Evolutionary conservation across 2,329 filamentous ascomycete species (phyloP).

Genomic region (Trichoderma pleuroti): DNA sequence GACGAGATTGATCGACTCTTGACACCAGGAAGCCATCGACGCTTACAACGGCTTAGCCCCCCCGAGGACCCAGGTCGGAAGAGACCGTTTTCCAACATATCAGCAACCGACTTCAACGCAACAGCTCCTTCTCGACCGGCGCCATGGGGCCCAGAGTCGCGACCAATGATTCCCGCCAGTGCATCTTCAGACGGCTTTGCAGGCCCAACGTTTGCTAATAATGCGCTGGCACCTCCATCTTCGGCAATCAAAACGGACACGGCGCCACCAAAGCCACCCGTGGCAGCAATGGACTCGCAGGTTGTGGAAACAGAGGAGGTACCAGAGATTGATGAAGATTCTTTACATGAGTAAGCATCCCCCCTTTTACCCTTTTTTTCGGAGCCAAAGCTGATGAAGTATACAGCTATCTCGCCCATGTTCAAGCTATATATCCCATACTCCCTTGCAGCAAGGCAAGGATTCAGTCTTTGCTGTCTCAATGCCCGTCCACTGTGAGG

Average conservation of each 20-base stretch:
- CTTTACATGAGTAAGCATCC: conserved; percentile 44
- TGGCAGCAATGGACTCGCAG: conserved; percentile 34
- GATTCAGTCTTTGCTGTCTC: conserved; percentile 54
- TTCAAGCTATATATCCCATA: conserved; percentile 66
- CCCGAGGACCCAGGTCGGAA: conserved; percentile 38
- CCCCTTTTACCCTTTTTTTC: background rate
- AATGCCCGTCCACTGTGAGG: conserved; percentile 54
- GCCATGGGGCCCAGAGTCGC: conserved; percentile 47
- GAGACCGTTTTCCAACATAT: conserved; percentile 48
- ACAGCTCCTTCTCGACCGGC: conserved; percentile 42
- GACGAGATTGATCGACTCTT: conserved; percentile 46
- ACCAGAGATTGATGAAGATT: conserved; percentile 41
- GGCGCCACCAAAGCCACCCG: conserved; percentile 36
- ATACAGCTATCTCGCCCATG: conserved; percentile 57
- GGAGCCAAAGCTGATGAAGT: background rate
- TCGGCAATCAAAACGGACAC: conserved; percentile 38
- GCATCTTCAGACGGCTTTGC: conserved; percentile 33
- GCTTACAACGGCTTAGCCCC: conserved; percentile 28
- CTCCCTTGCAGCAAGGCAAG: conserved; percentile 55
- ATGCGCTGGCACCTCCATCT: conserved; percentile 46
- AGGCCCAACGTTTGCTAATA: conserved; percentile 35
- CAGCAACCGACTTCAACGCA: conserved; percentile 39
- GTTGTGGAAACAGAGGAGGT: conserved; percentile 34
- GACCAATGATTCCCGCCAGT: conserved; percentile 42
- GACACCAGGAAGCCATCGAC: conserved; percentile 33